Conservation (phyloP, 2,329 filamentous ascomycete genomes). For the Acephala macrosclerotiorum region DNA sequence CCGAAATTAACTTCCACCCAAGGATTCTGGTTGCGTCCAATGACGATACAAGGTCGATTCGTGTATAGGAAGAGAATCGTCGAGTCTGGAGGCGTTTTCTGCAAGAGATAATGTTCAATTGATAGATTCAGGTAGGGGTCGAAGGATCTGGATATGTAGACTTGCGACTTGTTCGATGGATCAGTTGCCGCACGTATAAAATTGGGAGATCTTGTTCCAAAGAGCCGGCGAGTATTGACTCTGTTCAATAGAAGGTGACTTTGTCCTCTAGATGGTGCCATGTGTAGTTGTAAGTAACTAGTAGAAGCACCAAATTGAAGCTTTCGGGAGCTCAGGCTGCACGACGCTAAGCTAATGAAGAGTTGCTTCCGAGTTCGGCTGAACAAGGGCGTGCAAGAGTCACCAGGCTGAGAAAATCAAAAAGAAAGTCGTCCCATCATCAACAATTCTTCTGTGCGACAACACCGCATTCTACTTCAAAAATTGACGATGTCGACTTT, state of each 20-base stretch:
- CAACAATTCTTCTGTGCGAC: not conserved
- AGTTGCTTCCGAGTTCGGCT: slow-evolving; percentile 31
- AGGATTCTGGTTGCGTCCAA: slow-evolving; percentile 97
- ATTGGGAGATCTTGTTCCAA: slow-evolving; percentile 26
- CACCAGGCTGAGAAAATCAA: slow-evolving; percentile 35
- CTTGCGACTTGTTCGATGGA: slow-evolving; percentile 61
- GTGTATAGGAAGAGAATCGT: slow-evolving; percentile 86
- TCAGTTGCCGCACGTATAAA: slow-evolving; percentile 40
- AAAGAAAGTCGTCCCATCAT: slow-evolving; percentile 16
- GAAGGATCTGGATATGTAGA: slow-evolving; percentile 73
- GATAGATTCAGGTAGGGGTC: slow-evolving; percentile 92
- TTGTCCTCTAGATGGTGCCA: slow-evolving; percentile 42
- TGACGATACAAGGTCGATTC: slow-evolving; percentile 86
- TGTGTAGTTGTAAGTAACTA: not conserved
- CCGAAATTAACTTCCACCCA: slow-evolving; percentile 89
- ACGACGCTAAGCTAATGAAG: slow-evolving; percentile 10
- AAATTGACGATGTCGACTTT: slow-evolving; percentile 80
- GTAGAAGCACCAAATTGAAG: not conserved
- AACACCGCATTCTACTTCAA: slow-evolving; percentile 8
- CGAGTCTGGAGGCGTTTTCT: slow-evolving; percentile 74
- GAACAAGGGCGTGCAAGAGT: slow-evolving; percentile 25
- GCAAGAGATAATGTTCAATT: slow-evolving; percentile 89
- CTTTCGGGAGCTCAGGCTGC: slow-evolving; percentile 5
- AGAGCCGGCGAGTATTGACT: not conserved
- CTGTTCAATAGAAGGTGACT: slow-evolving; percentile 21